A percentile compares a stretch with the other conserved stretches of the same genome.
Evolutionary conservation across 2,329 filamentous ascomycete species (phyloP).

Genomic region (Zelopaecilomyces penicillatus): DNA sequence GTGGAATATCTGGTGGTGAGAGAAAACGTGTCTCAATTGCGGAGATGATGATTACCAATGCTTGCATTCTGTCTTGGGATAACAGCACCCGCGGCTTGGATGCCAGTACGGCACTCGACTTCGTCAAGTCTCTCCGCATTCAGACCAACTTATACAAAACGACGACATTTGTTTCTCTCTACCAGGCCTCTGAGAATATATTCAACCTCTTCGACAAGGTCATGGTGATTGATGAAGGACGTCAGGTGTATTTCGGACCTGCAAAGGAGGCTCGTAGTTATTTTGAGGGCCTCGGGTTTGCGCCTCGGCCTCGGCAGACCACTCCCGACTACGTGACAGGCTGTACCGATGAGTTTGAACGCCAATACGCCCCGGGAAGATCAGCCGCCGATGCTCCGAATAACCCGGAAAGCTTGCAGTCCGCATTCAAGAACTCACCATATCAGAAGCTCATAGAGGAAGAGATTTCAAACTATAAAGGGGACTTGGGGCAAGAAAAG

Average conservation of each 20-base stretch:
- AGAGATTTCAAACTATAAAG: conserved; percentile 64
- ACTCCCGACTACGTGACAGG: conserved; percentile 76
- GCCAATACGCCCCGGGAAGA: conserved; percentile 62
- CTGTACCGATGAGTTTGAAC: conserved; percentile 76
- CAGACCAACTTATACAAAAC: conserved; percentile 79
- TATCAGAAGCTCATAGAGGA: conserved; percentile 46
- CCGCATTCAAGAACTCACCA: conserved; percentile 60
- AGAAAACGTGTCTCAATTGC: conserved; percentile 74
- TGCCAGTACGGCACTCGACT: conserved; percentile 59
- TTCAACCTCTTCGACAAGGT: conserved; percentile 78
- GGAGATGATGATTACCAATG: conserved; percentile 71
- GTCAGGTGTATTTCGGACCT: conserved; percentile 69
- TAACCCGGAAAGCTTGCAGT: conserved; percentile 55
- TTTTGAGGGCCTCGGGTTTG: conserved; percentile 70
- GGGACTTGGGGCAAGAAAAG: conserved; percentile 54
- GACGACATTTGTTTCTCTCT: conserved; percentile 77
- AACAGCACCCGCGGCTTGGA: conserved; percentile 64
- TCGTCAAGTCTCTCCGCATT: conserved; percentile 61
- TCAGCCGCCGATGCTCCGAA: conserved; percentile 60
- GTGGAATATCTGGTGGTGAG: conserved; percentile 73
- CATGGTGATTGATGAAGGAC: conserved; percentile 67
- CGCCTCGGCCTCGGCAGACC: conserved; percentile 66
- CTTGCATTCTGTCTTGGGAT: conserved; percentile 66
- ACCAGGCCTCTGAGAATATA: conserved; percentile 77
- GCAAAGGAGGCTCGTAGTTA: conserved; percentile 59